Base-by-base conservation (phyloP, 2,329 filamentous ascomycete genomes). In the Ceratocystis diversiconidia region DNA sequence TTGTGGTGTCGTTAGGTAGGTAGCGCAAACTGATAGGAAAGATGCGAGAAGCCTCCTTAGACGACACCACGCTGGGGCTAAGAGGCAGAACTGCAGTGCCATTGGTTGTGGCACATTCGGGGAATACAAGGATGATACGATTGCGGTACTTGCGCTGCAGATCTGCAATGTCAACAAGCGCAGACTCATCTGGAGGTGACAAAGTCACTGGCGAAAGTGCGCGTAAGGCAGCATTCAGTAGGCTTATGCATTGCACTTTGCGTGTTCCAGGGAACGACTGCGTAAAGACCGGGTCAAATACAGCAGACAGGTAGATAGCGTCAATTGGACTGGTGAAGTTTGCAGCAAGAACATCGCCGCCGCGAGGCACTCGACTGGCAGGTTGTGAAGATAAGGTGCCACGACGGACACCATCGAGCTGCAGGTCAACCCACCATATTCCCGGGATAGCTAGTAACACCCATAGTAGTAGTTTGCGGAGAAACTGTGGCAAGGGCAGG, bases 361-460 rank as follows among this genome's bases (percentile, higher is more conserved):
- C 84, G 65, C 87, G 84, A 1, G 94, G 94, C 19, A 97, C 84
- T 50, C 90, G 85, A 67, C 85, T 80, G 66, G 81, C 78, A 48
- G 88, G 85, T 71, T 91, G 86, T 72, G 87, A 86, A 60, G 88
- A 86, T 41, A 95, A 79, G 30, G 88, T 92, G 77, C 94, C 94
- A 77, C 91, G 89, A 76, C 90, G 92, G 64, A 99, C 94, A 67
- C 92, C 92, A 74, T 99, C 94, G 70, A 99, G 90, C 75, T 96
- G 92, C n/a, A 99, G 79, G 75, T 99, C 94, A 66, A 96, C 87
- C 92, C 92, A 97, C 91, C 92, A 97, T 66, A 99, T 89, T 32
- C 94, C 92, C 0, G 92, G 90, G 67, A 95, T 88, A 46, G 85
- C 88, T 70, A 99, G 83, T 69, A 97, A 83, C 68, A 85, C 82